Conservation (phyloP, 352 stramenopile genomes). For the Thraustotheca clavata region DNA sequence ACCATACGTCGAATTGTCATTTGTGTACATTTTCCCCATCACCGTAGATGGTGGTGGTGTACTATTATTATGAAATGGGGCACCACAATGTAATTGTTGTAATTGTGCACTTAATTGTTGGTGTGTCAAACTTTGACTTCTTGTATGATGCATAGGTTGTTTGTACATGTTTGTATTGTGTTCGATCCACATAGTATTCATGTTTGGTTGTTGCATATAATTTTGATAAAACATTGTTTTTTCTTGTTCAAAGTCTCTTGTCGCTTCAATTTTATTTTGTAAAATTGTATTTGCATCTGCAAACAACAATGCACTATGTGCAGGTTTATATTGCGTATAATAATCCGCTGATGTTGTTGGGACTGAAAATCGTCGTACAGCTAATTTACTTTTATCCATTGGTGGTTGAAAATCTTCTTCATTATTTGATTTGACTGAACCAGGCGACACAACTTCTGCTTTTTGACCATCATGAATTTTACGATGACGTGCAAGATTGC, state of each 20-base stretch:
- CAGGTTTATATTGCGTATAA: slow-evolving; percentile 11
- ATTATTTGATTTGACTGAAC: slow-evolving; percentile 1
- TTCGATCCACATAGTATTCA: neutral
- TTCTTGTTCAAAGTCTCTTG: neutral
- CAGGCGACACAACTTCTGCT: neutral
- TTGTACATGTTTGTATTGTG: neutral
- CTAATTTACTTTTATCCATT: neutral
- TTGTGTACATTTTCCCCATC: neutral
- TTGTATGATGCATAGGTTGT: neutral
- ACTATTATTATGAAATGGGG: neutral
- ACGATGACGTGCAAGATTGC: slow-evolving; percentile 60
- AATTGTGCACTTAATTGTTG: slow-evolving; percentile 12
- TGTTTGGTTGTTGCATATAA: neutral
- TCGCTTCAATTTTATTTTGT: slow-evolving; percentile 13
- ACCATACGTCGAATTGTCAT: neutral
- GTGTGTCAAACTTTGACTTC: slow-evolving; percentile 17
- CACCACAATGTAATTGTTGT: neutral
- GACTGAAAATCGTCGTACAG: neutral
- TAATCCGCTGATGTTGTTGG: neutral
- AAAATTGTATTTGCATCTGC: neutral
- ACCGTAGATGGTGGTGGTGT: neutral
- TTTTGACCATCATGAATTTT: slow-evolving; percentile 35
- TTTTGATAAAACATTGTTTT: neutral
- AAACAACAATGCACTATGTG: neutral
- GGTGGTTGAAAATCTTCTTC: neutral